These are phyloP conservation scores for Coniochaeta sp. DNA, from an alignment of 2,329 filamentous ascomycete genomes.

Conservation along the genomic window DNA sequence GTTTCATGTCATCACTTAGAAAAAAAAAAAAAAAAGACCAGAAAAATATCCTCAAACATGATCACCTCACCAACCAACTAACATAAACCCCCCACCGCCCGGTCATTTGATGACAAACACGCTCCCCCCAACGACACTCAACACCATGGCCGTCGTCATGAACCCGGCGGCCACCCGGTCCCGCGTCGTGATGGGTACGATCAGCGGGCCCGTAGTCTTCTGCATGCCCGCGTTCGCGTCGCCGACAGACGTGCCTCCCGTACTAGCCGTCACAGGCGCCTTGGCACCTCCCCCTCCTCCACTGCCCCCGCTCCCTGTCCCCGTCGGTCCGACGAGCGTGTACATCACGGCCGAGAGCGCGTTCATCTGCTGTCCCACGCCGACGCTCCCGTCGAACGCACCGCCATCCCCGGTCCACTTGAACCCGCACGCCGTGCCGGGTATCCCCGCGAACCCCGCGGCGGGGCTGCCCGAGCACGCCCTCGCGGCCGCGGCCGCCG, in stretches of 20 bases:
- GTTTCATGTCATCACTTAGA: background rate
- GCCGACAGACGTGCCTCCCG: slow-evolving; percentile 50
- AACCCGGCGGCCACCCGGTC: slow-evolving; percentile 50
- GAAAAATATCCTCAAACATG: background rate
- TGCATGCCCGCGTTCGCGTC: slow-evolving; percentile 18
- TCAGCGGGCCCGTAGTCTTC: slow-evolving; percentile 23
- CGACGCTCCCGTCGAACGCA: slow-evolving; percentile 53
- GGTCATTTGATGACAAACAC: slow-evolving; percentile 37
- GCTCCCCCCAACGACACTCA: slow-evolving; percentile 41
- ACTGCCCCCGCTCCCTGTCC: too few species aligned
- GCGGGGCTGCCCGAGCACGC: slow-evolving; percentile 41
- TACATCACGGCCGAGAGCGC: slow-evolving; percentile 44
- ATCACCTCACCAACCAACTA: background rate
- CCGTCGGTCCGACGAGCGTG: slow-evolving; percentile 49
- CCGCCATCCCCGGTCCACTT: slow-evolving; percentile 48
- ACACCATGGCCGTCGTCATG: slow-evolving; percentile 40
- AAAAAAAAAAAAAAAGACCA: too few species aligned
- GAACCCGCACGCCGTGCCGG: slow-evolving; percentile 44
- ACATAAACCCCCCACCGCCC: background rate
- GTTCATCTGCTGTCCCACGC: slow-evolving; percentile 63
- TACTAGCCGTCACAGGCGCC: slow-evolving; percentile 37
- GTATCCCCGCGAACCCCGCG: background rate
- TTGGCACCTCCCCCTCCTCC: slow-evolving; percentile 22
- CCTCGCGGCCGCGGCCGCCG: slow-evolving; percentile 47
- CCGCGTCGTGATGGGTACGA: slow-evolving; percentile 41